These are phyloP conservation scores for Lipomyces oligophaga DNA, from an alignment of 805 yeast genomes.

Conservation along the genomic window DNA sequence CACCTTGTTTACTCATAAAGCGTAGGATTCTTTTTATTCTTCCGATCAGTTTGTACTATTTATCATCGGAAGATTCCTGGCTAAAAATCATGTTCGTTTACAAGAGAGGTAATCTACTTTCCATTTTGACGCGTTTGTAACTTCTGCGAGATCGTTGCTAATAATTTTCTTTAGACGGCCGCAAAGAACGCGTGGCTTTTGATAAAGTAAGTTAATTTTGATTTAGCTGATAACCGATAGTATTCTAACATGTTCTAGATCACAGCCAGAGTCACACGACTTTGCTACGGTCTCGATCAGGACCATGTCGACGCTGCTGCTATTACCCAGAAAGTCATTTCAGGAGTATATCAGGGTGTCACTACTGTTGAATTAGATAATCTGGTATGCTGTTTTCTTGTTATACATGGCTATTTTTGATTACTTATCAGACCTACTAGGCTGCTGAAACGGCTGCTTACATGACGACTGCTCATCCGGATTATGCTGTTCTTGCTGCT, in stretches of 20 bases:
- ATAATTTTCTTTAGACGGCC: slow-evolving; percentile 56
- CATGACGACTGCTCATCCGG: slow-evolving; percentile 98
- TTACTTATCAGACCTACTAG: too few relatives aligned
- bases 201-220: slow-evolving; percentile 44
- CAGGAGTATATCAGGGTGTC: slow-evolving; percentile 97
- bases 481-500: slow-evolving; percentile 82
- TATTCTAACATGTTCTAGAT: slow-evolving; percentile 45
- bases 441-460: slow-evolving; percentile 98
- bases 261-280: slow-evolving; percentile 89
- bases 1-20: background rate
- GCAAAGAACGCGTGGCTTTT: slow-evolving; percentile 82
- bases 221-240: background rate
- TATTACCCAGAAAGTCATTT: slow-evolving; percentile 90
- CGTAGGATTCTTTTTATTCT: background rate
- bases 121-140: background rate
- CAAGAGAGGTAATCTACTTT: slow-evolving; percentile 29
- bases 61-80: too few relatives aligned
- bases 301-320: slow-evolving; percentile 91
- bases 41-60: background rate
- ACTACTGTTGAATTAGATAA: slow-evolving; percentile 78
- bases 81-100: slow-evolving; percentile 30
- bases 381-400: slow-evolving; percentile 30
- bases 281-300: slow-evolving; percentile 91
- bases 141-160: background rate
- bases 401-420: slow-evolving; percentile 18